phyloP scores from a whole-genome alignment of 2,329 filamentous ascomycete species.

The Thermoascus crustaceus region DNA sequence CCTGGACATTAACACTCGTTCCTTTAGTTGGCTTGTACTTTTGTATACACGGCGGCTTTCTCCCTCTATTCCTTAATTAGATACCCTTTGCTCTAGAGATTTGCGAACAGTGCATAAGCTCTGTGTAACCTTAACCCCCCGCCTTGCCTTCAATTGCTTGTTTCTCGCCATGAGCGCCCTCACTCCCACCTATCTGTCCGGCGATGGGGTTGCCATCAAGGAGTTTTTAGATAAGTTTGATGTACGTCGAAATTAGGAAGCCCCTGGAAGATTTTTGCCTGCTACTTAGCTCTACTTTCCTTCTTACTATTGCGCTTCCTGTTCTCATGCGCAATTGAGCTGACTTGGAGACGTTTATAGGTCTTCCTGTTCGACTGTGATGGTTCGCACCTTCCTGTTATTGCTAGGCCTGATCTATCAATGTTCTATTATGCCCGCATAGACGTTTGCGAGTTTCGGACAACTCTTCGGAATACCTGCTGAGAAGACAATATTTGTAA shows the following conservation, averaged over 20 bases:
- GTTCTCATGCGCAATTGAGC: conserved; percentile 5
- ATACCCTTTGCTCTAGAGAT: no score
- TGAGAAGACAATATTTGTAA: conserved; percentile 31
- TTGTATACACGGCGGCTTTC: no score
- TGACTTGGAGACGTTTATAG: conserved; percentile 39
- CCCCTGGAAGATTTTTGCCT: no score
- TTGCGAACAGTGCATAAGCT: no score
- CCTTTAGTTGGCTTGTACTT: no score
- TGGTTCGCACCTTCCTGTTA: conserved; percentile 49
- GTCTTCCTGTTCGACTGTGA: conserved; percentile 95
- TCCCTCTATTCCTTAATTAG: no score
- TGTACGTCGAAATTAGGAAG: conserved; percentile 61
- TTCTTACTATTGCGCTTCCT: background rate
- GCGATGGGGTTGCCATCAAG: conserved; percentile 66
- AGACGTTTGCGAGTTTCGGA: background rate
- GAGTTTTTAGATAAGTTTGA: conserved; percentile 88
- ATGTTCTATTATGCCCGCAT: no score
- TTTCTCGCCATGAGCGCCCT: conserved; percentile 1
- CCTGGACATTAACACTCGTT: no score
- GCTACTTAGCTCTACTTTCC: no score
- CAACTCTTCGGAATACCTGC: conserved; percentile 13
- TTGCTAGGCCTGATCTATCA: conserved; percentile 3
- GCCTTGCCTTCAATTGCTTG: no score
- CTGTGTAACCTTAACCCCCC: no score
- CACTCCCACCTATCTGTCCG: conserved; percentile 58